phyloP scores from a whole-genome alignment of 179 eudicot species.

The Pouteria campechiana region DNA sequence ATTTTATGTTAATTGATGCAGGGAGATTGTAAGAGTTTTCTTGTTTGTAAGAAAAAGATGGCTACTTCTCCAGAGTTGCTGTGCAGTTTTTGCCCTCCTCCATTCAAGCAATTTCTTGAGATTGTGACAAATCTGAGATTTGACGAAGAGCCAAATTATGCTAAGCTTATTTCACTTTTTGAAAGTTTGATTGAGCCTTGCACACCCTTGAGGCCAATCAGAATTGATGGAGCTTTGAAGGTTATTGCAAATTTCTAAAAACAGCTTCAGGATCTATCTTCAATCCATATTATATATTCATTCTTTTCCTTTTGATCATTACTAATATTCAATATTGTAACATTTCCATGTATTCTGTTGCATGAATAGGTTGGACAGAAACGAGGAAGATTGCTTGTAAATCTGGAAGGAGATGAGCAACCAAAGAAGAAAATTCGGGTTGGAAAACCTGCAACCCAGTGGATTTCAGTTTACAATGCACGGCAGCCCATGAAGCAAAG shows the following conservation, averaged over 20 bases:
- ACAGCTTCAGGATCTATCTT: not conserved
- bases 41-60: constrained; percentile 91
- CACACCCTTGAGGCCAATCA: constrained; percentile 65
- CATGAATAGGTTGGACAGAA: constrained; percentile 64
- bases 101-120: constrained; percentile 75
- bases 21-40: constrained; percentile 94
- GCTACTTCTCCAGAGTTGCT: constrained; percentile 80
- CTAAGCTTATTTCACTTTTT: constrained; percentile 64
- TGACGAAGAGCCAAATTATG: constrained; percentile 89
- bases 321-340: not conserved
- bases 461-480: constrained; percentile 93
- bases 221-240: constrained; percentile 91
- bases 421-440: constrained; percentile 80
- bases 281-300: not conserved
- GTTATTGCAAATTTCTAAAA: too few relatives aligned
- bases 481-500: constrained; percentile 93
- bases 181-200: constrained; percentile 71
- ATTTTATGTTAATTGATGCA: constrained; percentile 13
- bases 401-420: constrained; percentile 86
- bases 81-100: constrained; percentile 92
- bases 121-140: constrained; percentile 80
- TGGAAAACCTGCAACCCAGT: constrained; percentile 88
- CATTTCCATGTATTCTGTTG: not conserved
- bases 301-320: not conserved
- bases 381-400: constrained; percentile 63